Evolutionary conservation across 345 rosid species (phyloP), one percentile per base, ranked within the genome.

Genomic region (Aegle marmelos): DNA sequence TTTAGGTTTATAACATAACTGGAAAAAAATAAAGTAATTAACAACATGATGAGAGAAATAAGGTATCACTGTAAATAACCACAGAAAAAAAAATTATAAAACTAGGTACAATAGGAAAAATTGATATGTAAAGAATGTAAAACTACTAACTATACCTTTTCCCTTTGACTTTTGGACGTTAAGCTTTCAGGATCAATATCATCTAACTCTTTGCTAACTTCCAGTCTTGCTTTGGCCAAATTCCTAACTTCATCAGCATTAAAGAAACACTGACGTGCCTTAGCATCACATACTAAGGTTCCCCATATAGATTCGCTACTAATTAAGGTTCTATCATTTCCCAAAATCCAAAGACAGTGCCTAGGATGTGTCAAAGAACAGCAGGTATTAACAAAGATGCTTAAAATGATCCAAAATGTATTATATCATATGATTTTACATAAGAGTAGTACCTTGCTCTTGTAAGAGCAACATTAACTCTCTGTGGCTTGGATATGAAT

Each of bases 1-100:
- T 24, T 83, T 88, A 22, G 56, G 59, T 59, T 82, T 83, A 9
- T 39, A 69, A 37, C 83, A 84, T 39, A 90, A 86, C 91, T 88
- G 83, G 68, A 71, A 33, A 58, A 21, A 36, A 73, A 21, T 0
- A n/a, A 63, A 62, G 10, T 30, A 56, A 72, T 54, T 34, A 72
- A 70, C 61, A 70, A 70, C 36, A 68, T 11, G 31, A 53, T n/a
- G 5, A 45, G 4, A 22, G 25, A 53, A 53, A 33, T 65, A 21
- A 25, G 73, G 22, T 7, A 45, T 53, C 33, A 27, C 11, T 7
- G 28, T 0, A 5, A 64, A 34, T 21, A 79, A 24, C 57, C 57
- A 19, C 21, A 17, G 56, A 50, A 50, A 53, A 78, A 17, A 22
- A 10, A 3, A 41, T 0, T 9, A 79, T 33, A 34, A 11, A 68